phyloP scores from a whole-genome alignment of 2,329 filamentous ascomycete species.

The Cryphonectria carpinicola region DNA sequence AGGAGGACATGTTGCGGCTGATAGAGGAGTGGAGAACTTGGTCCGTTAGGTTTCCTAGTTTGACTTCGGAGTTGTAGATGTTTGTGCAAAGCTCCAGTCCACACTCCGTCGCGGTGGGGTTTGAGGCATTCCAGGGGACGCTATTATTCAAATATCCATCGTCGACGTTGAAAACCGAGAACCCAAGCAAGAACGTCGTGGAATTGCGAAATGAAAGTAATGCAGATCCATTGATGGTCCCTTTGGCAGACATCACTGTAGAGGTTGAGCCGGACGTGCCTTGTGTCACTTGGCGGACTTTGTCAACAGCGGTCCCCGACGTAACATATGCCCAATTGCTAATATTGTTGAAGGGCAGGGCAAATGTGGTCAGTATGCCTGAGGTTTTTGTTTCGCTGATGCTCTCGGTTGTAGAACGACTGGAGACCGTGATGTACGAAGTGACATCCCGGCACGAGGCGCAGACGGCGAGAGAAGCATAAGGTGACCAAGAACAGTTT shows the following conservation, averaged over 20 bases:
- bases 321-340: background rate
- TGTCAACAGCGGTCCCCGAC: background rate
- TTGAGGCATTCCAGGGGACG: background rate
- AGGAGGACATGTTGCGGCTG: background rate
- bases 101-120: background rate
- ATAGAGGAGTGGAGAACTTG: background rate
- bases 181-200: background rate
- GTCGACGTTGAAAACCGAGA: background rate
- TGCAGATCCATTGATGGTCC: background rate
- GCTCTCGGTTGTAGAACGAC: background rate
- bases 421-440: background rate
- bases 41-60: background rate
- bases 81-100: slow-evolving; percentile 2
- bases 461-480: slow-evolving; percentile 1
- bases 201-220: background rate
- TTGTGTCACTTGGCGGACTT: background rate
- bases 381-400: background rate
- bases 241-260: background rate
- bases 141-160: background rate
- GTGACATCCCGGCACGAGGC: slow-evolving; percentile 3
- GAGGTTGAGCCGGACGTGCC: background rate
- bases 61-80: background rate
- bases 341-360: slow-evolving; percentile 2
- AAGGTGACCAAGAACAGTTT: slow-evolving; percentile 7
- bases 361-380: background rate